Evolutionary conservation across 257 asterid genomes (phyloP), one percentile per base, ranked within the genome.

Genomic region (Penstemon davidsonii): DNA sequence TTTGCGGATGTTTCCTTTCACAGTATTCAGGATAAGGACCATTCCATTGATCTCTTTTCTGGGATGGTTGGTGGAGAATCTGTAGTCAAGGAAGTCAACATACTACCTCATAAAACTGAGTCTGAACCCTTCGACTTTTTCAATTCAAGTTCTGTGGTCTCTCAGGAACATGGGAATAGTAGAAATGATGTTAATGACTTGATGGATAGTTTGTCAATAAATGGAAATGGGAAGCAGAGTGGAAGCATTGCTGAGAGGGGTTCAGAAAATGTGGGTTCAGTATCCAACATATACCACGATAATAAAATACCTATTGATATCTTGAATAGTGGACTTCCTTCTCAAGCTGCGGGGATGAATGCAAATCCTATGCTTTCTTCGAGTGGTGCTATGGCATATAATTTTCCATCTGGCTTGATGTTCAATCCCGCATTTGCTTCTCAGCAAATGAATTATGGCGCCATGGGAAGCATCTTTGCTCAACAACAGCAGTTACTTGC

Each of bases 1-100:
- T 94, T 94, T 77, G 97, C 95, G 18, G 97, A 88, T 77, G 99
- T 94, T 71, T 87, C 96, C 8, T 94, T 94, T 56, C 88, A 85
- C 82, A 75, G 18, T 72, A 69, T 64, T 80, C 79, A 67, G 78
- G 81, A 74, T 62, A 86, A 79, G 67, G 88, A 74, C 74, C 83
- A 76, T 40, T 77, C 62, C 62, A 70, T 76, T 40, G 95, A 88
- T 84, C 70, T 83, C 75, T 88, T 93, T 72, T 87, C 95, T 74
- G 91, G 86, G 63, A 71, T 82, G 84, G 74, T 82, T 53, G 75
- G 67, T 69, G 88, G 79, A 67, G 82, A 77, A 55, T 72, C 84
- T 7, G 86, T 75, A 62, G 62, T 50, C 70, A 19, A 70, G 40
- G 91, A 71, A 75, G 67, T 74, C 66, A 73, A 25, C 49, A 38